These are phyloP conservation scores for Umbellularia californica DNA, from an alignment of 164 flowering plant genomes.

Conservation along the genomic window DNA sequence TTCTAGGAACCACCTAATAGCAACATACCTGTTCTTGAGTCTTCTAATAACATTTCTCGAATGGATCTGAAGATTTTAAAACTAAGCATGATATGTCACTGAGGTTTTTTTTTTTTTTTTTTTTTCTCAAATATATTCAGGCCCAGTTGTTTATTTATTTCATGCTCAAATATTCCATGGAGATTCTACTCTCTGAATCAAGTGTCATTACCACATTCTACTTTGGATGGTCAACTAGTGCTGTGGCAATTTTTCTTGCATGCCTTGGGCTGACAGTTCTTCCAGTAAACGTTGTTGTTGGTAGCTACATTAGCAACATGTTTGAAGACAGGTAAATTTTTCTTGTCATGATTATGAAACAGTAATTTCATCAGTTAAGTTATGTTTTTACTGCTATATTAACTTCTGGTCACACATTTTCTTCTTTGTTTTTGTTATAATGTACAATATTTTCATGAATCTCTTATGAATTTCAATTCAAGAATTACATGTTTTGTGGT, in stretches of 20 bases:
- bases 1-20: neutral
- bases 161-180: slow-evolving; percentile 93
- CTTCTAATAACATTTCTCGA: neutral
- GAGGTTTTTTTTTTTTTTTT: neutral
- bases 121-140: slow-evolving; percentile 25
- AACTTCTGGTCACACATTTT: too few species aligned
- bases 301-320: slow-evolving; percentile 74
- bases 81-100: neutral
- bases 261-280: slow-evolving; percentile 85
- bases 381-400: too few species aligned
- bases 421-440: too few species aligned
- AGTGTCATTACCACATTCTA: slow-evolving; percentile 69
- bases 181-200: slow-evolving; percentile 73
- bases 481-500: too few species aligned
- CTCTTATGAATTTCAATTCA: too few species aligned
- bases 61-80: neutral
- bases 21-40: neutral
- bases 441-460: too few species aligned
- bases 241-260: slow-evolving; percentile 74
- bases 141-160: slow-evolving; percentile 73
- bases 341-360: neutral
- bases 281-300: slow-evolving; percentile 71
- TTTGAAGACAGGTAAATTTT: slow-evolving; percentile 70
- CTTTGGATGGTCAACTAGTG: slow-evolving; percentile 67
- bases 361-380: neutral